A percentile compares a stretch with the other conserved stretches of the same genome.
phyloP scores from a whole-genome alignment of 208 protist genomes.

The Trypanosoma congolense region DNA sequence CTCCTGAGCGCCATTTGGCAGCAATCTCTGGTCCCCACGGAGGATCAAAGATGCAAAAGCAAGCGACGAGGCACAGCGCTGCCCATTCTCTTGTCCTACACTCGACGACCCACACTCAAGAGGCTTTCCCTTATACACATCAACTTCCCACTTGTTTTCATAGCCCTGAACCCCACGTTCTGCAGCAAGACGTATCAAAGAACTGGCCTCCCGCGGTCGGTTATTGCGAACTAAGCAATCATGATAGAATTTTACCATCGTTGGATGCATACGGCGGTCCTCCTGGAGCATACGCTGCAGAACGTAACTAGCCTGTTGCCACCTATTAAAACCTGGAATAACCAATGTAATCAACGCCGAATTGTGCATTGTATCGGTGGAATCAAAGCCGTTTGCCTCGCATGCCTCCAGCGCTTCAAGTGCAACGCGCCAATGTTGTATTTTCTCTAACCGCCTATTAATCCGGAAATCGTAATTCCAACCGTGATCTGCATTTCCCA shows the following conservation, averaged over 20 bases:
- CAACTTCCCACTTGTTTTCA: constrained; percentile 73
- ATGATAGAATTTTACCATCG: constrained; percentile 82
- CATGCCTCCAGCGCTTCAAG: constrained; percentile 79
- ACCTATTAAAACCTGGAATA: constrained; percentile 85
- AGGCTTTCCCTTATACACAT: constrained; percentile 68
- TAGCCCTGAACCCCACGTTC: constrained; percentile 75
- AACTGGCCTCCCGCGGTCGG: constrained; percentile 76
- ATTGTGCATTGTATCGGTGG: constrained; percentile 91
- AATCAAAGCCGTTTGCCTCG: constrained; percentile 86
- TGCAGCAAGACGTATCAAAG: constrained; percentile 63
- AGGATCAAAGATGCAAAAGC: constrained; percentile 45
- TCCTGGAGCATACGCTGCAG: constrained; percentile 76
- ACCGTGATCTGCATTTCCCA: constrained; percentile 89
- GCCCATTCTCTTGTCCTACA: constrained; percentile 7
- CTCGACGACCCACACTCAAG: constrained; percentile 38
- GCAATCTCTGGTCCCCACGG: constrained; percentile 60
- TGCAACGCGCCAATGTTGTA: constrained; percentile 90
- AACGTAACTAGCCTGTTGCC: constrained; percentile 57
- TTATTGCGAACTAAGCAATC: constrained; percentile 85
- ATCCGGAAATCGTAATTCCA: constrained; percentile 91
- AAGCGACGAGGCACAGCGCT: not conserved
- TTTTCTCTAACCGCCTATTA: constrained; percentile 77
- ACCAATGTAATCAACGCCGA: constrained; percentile 83
- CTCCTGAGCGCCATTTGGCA: constrained; percentile 33
- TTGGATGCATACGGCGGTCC: constrained; percentile 77